Evolutionary conservation across 2,329 filamentous ascomycete genomes (phyloP).

Genomic region (Fusarium decemcellulare): DNA sequence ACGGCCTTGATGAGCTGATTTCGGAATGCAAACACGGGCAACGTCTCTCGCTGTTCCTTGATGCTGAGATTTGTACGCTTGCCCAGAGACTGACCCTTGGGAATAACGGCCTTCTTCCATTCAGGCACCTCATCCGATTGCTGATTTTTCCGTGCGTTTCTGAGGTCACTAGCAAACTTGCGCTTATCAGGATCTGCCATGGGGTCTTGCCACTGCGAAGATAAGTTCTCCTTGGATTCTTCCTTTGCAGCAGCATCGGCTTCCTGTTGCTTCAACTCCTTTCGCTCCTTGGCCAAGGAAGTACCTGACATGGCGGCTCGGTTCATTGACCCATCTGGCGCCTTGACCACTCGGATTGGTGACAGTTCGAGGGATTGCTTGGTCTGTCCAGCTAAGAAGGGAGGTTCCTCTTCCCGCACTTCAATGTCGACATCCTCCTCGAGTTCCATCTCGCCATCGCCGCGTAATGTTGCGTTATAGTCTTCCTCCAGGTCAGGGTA

Average conservation of each 20-base stretch:
- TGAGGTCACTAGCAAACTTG: conserved; percentile 90
- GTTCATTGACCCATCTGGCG: conserved; percentile 98
- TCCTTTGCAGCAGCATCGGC: conserved; percentile 81
- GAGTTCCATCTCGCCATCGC: conserved; percentile 89
- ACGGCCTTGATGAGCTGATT: conserved; percentile 91
- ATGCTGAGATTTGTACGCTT: conserved; percentile 93
- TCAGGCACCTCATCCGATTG: conserved; percentile 83
- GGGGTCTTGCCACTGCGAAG: conserved; percentile 95
- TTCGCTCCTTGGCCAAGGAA: conserved; percentile 87
- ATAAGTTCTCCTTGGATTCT: conserved; percentile 84
- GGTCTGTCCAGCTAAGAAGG: conserved; percentile 95
- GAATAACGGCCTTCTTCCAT: conserved; percentile 89
- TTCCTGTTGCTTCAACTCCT: conserved; percentile 91
- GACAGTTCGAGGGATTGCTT: conserved; percentile 96
- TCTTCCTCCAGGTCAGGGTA: conserved; percentile 97
- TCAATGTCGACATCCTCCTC: conserved; percentile 99
- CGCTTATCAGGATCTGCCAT: conserved; percentile 90
- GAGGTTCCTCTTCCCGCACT: conserved; percentile 94
- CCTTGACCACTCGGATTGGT: conserved; percentile 96
- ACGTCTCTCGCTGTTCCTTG: conserved; percentile 90
- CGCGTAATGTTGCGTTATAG: conserved; percentile 88
- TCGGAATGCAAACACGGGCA: conserved; percentile 92
- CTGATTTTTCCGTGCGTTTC: conserved; percentile 73
- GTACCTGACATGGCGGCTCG: conserved; percentile 96
- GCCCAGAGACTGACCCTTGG: conserved; percentile 84